These are phyloP conservation scores for Trichosporon sp. DNA, from an alignment of 1,284 basidiomycete species.

Conservation along the genomic window DNA sequence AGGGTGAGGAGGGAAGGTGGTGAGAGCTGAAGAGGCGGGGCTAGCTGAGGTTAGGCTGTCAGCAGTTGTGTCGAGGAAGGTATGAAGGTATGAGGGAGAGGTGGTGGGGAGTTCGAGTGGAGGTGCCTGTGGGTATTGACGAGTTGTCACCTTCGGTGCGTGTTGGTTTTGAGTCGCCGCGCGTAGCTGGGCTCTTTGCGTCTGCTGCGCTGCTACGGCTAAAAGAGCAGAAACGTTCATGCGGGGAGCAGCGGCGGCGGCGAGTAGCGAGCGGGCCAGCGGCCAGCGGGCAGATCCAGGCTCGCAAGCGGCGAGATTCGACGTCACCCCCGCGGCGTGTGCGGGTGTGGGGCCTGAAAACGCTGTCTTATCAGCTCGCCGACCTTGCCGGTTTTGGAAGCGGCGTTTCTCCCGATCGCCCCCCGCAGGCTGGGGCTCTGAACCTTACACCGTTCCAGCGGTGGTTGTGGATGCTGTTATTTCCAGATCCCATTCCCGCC, in stretches of 20 bases:
- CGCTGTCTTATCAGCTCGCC: slow-evolving; percentile 7
- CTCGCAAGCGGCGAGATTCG: background rate
- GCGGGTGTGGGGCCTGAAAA: background rate
- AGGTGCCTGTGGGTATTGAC: background rate
- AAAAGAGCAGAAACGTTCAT: background rate
- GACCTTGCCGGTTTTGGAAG: background rate
- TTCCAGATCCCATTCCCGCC: background rate
- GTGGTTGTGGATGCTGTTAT: too few relatives aligned
- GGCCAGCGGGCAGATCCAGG: background rate
- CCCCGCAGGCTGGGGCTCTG: background rate
- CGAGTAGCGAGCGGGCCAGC: background rate
- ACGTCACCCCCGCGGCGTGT: background rate
- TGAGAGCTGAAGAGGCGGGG: background rate
- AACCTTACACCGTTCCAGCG: background rate
- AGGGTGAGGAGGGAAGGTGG: background rate
- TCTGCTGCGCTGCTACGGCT: background rate
- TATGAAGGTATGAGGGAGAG: too few relatives aligned
- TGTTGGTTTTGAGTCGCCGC: background rate
- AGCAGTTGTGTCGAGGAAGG: background rate
- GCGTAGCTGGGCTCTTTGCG: too few relatives aligned
- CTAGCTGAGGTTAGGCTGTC: background rate
- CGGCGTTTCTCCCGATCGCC: background rate
- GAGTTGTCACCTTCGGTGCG: background rate
- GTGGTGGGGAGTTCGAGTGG: background rate
- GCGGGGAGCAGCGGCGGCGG: background rate